phyloP scores from a whole-genome alignment of 352 stramenopile species.

The Pythium apleroticum region DNA sequence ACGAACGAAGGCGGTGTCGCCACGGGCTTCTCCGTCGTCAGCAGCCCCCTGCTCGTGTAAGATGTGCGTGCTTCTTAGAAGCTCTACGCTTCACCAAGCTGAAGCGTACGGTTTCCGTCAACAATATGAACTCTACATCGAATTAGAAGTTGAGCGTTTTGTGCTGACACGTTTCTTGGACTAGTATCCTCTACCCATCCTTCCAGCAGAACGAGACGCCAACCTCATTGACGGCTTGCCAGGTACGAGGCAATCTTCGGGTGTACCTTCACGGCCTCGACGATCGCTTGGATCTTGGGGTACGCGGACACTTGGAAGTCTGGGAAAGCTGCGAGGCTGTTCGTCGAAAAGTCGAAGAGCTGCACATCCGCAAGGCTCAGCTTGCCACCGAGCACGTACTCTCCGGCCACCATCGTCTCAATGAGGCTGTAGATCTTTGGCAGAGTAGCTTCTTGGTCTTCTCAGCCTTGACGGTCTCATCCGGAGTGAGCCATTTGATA shows the following conservation, averaged over 20 bases:
- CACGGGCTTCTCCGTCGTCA: slow-evolving; percentile 93
- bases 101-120: too few species aligned
- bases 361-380: slow-evolving; percentile 31
- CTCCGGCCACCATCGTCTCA: slow-evolving; percentile 29
- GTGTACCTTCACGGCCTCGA: not conserved
- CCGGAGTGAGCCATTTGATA: slow-evolving; percentile 28
- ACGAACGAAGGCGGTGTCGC: slow-evolving; percentile 97
- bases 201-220: too few species aligned
- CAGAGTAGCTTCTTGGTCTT: slow-evolving; percentile 31
- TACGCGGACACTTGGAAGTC: not conserved
- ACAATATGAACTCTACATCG: too few species aligned
- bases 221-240: not conserved
- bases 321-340: not conserved
- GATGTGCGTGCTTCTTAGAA: not conserved
- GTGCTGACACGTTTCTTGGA: too few species aligned
- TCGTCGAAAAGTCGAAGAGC: not conserved
- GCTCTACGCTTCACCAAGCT: not conserved
- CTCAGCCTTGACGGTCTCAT: slow-evolving; percentile 32
- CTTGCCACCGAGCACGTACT: slow-evolving; percentile 41
- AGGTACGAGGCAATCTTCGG: not conserved
- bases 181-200: too few species aligned
- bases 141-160: too few species aligned
- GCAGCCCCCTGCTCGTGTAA: slow-evolving; percentile 85
- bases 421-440: slow-evolving; percentile 32
- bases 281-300: not conserved